phyloP scores from a whole-genome alignment of 2,329 filamentous ascomycete genomes.

The Cladosporium phlei region DNA sequence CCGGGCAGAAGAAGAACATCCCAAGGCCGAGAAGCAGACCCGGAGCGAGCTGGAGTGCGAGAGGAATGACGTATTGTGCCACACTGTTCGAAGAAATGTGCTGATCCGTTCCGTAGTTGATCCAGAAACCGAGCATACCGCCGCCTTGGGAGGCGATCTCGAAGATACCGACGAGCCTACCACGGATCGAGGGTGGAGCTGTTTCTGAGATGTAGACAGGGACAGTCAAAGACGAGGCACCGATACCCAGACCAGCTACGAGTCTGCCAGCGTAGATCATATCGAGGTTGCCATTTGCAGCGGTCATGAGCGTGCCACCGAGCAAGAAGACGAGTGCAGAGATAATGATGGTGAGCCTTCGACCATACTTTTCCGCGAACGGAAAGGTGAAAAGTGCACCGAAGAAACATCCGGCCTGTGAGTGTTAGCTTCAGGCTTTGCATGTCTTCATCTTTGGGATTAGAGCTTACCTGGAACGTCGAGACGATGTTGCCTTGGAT shows the following conservation, averaged over 20 bases:
- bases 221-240: slow-evolving; percentile 85
- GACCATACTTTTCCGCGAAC: slow-evolving; percentile 47
- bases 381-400: slow-evolving; percentile 40
- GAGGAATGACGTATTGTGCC: slow-evolving; percentile 61
- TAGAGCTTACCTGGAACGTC: slow-evolving; percentile 28
- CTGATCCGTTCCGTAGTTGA: slow-evolving; percentile 38
- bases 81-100: slow-evolving; percentile 44
- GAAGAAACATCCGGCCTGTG: slow-evolving; percentile 33
- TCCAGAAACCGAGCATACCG: slow-evolving; percentile 45
- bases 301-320: slow-evolving; percentile 38
- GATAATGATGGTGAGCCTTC: slow-evolving; percentile 46
- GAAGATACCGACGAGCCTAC: slow-evolving; percentile 62
- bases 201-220: slow-evolving; percentile 94
- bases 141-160: slow-evolving; percentile 62
- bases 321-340: slow-evolving; percentile 42
- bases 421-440: background rate
- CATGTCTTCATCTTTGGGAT: too few species aligned
- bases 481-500: slow-evolving; percentile 38
- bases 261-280: slow-evolving; percentile 36
- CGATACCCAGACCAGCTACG: slow-evolving; percentile 76
- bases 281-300: slow-evolving; percentile 32
- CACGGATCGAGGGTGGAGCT: slow-evolving; percentile 66
- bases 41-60: slow-evolving; percentile 43
- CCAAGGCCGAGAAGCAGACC: slow-evolving; percentile 34
- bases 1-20: slow-evolving; percentile 33